These are phyloP conservation scores for Saksenaea vasiformis DNA, from an alignment of 371 early-diverging fungal species.

Conservation along the genomic window DNA sequence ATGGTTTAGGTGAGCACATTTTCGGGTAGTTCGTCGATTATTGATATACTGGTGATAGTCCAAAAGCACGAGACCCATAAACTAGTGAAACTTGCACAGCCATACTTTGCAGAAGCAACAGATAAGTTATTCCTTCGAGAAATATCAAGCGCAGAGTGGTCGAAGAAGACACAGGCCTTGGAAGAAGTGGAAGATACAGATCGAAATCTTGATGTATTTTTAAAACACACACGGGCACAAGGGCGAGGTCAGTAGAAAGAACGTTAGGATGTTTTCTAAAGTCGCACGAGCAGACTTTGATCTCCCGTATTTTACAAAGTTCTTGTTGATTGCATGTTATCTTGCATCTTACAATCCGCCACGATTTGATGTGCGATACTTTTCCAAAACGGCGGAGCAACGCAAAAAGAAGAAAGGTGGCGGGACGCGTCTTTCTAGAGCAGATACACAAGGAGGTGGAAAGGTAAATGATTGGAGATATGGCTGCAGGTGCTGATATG, in stretches of 20 bases:
- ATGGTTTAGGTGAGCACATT: constrained; percentile 60
- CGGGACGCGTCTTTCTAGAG: constrained; percentile 41
- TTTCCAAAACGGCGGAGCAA: constrained; percentile 64
- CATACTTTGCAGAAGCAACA: constrained; percentile 76
- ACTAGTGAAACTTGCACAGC: constrained; percentile 72
- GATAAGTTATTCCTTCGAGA: constrained; percentile 85
- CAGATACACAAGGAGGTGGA: constrained; percentile 44
- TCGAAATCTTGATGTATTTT: constrained; percentile 7
- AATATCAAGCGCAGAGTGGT: constrained; percentile 84
- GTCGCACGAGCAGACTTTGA: constrained; percentile 51
- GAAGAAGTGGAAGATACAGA: constrained; percentile 13
- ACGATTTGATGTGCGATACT: constrained; percentile 81
- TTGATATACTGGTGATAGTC: constrained; percentile 16
- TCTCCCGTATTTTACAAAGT: constrained; percentile 80
- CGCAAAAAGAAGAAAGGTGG: constrained; percentile 55
- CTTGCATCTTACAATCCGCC: constrained; percentile 94
- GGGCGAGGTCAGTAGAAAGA: constrained; percentile 14
- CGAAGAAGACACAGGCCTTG: constrained; percentile 39
- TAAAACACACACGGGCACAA: constrained; percentile 10
- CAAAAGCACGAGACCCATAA: constrained; percentile 62
- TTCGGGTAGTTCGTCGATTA: neutral
- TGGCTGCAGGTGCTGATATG: neutral
- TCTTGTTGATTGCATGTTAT: constrained; percentile 84
- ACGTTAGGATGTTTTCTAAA: neutral
- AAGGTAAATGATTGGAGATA: constrained; percentile 21